Conservation (phyloP, 2,329 filamentous ascomycete genomes). For the Colletotrichum sp. region DNA sequence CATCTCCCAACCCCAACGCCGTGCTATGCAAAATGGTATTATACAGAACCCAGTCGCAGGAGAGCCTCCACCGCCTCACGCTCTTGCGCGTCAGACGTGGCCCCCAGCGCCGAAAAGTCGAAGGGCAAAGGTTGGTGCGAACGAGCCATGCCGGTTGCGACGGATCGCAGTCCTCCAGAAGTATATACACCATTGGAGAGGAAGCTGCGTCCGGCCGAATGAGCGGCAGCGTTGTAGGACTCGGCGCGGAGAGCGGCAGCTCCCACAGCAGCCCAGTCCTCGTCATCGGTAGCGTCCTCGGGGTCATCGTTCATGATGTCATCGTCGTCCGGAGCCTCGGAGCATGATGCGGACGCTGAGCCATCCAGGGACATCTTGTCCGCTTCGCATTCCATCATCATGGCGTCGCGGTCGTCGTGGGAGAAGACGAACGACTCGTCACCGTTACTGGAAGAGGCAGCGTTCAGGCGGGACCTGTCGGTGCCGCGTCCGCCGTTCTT, state of each 20-base stretch:
- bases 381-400: slow-evolving; percentile 82
- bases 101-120: slow-evolving; percentile 55
- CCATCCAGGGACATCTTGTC: slow-evolving; percentile 93
- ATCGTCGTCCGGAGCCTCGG: slow-evolving; percentile 73
- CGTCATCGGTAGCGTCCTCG: slow-evolving; percentile 89
- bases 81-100: slow-evolving; percentile 72
- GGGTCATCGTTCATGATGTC: slow-evolving; percentile 76
- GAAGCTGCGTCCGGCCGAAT: slow-evolving; percentile 47
- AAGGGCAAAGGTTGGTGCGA: slow-evolving; percentile 55
- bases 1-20: slow-evolving; percentile 48
- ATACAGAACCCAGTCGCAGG: slow-evolving; percentile 80
- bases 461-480: slow-evolving; percentile 54
- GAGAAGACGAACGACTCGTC: slow-evolving; percentile 80
- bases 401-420: slow-evolving; percentile 69
- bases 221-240: slow-evolving; percentile 63
- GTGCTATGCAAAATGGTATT: slow-evolving; percentile 58
- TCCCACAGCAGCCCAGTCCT: slow-evolving; percentile 92
- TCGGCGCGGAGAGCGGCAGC: slow-evolving; percentile 80
- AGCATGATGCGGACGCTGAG: slow-evolving; percentile 75
- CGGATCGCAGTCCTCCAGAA: slow-evolving; percentile 50
- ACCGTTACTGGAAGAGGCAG: slow-evolving; percentile 65
- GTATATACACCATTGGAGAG: slow-evolving; percentile 55
- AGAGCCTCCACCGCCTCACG: slow-evolving; percentile 83
- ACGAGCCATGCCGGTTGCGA: slow-evolving; percentile 61
- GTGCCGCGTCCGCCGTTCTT: slow-evolving; percentile 47